A percentile compares a stretch with the other conserved stretches of the same genome.
Evolutionary conservation across 2,329 filamentous ascomycete species (phyloP).

Genomic region (Trichoderma harzianum): DNA sequence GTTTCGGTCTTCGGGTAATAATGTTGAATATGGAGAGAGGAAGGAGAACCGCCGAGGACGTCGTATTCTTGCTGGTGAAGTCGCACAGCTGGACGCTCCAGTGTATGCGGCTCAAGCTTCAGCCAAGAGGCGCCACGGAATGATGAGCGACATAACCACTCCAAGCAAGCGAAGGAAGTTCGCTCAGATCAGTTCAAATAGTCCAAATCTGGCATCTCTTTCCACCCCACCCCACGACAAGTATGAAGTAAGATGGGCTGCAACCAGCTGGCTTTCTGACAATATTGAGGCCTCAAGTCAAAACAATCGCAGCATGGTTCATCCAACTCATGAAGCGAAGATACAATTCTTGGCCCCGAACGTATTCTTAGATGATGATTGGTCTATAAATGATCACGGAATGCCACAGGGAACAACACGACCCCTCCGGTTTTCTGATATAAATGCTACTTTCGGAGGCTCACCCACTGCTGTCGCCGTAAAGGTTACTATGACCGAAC

Average conservation of each 20-base stretch:
- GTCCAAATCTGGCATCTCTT: not conserved
- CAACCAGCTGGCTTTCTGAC: not conserved
- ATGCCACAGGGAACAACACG: not conserved
- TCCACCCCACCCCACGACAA: not conserved
- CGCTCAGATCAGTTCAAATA: not conserved
- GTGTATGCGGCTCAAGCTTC: constrained; percentile 44
- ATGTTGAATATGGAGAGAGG: not conserved
- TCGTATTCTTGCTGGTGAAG: constrained; percentile 39
- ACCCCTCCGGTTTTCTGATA: not conserved
- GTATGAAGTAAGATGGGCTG: constrained; percentile 2
- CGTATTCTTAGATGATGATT: constrained; percentile 35
- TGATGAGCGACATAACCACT: constrained; percentile 23
- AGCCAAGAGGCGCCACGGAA: constrained; percentile 30
- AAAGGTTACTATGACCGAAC: not conserved
- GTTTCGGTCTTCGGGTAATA: constrained; percentile 18
- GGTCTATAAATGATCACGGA: not conserved
- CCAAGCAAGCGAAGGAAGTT: constrained; percentile 20
- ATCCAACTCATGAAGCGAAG: not conserved
- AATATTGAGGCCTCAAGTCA: not conserved
- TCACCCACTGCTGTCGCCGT: not conserved
- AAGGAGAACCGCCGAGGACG: constrained; percentile 31
- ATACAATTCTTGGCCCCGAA: constrained; percentile 43
- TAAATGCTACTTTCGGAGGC: not conserved
- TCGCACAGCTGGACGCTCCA: constrained; percentile 49
- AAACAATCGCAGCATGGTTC: not conserved